Conservation (phyloP, 1,139 yeast species). For the Magnusiomyces fungicola region DNA sequence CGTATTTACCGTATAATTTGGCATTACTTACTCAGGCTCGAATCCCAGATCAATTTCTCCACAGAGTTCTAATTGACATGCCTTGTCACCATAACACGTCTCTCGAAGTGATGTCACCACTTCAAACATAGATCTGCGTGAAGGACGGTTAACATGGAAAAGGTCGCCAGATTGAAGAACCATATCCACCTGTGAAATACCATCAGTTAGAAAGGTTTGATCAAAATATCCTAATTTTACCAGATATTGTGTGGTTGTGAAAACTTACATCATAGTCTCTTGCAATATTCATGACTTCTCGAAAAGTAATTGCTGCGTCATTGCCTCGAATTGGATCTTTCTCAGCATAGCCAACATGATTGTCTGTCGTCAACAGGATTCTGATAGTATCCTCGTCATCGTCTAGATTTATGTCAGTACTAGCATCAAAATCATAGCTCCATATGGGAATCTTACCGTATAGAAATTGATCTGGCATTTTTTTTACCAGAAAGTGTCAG, state of each 20-base stretch:
- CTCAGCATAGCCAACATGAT: constrained; percentile 92
- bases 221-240: no score
- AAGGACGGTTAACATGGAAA: constrained; percentile 84
- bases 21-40: constrained; percentile 38
- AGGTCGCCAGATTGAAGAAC: constrained; percentile 88
- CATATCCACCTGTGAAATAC: constrained; percentile 60
- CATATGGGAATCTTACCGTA: no score
- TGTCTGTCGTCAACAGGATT: constrained; percentile 83
- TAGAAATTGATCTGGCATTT: no score
- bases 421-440: no score
- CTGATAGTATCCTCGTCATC: constrained; percentile 50
- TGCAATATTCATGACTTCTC: constrained; percentile 77
- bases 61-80: constrained; percentile 76
- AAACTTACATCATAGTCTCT: constrained; percentile 45
- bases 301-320: constrained; percentile 82
- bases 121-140: constrained; percentile 77
- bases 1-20: not conserved
- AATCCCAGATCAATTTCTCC: constrained; percentile 67
- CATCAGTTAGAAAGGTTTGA: not conserved
- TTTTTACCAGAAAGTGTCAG: no score
- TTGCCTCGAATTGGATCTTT: constrained; percentile 85
- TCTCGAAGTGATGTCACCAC: constrained; percentile 67
- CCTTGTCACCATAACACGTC: constrained; percentile 78
- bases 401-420: no score
- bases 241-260: no score